These are phyloP conservation scores for Phellopilus nigrolimitatus DNA, from an alignment of 1,284 basidiomycete genomes.

Conservation along the genomic window DNA sequence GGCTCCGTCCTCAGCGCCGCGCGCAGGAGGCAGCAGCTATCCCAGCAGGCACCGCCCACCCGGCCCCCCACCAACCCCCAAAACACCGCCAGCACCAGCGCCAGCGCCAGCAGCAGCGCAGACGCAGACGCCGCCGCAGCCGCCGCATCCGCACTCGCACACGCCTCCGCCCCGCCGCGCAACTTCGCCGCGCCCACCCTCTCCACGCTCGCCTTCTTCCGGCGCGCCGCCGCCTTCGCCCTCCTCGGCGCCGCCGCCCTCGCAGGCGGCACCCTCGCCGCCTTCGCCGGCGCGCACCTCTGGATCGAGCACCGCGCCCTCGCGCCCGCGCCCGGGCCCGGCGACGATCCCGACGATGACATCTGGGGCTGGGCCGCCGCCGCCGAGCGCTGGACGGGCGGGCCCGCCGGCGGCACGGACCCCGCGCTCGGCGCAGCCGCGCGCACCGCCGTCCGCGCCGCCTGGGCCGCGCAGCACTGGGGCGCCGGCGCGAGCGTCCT, in stretches of 20 bases:
- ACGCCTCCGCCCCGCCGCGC: constrained; percentile 26
- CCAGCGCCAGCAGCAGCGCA: not conserved
- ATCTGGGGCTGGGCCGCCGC: constrained; percentile 75
- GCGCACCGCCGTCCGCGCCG: constrained; percentile 63
- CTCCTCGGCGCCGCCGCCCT: constrained; percentile 36
- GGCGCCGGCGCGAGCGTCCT: constrained; percentile 44
- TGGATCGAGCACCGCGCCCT: constrained; percentile 68
- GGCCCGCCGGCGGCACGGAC: constrained; percentile 67
- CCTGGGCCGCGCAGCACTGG: constrained; percentile 77
- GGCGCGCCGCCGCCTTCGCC: constrained; percentile 38
- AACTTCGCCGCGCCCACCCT: constrained; percentile 34
- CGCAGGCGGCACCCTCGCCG: constrained; percentile 36
- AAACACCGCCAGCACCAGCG: not conserved
- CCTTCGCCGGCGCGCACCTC: constrained; percentile 58
- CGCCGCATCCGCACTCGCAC: not conserved
- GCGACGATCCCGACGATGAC: constrained; percentile 48
- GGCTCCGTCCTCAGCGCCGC: not conserved
- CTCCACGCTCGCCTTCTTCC: constrained; percentile 34
- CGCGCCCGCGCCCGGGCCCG: constrained; percentile 38
- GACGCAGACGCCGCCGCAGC: not conserved
- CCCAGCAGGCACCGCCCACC: not conserved
- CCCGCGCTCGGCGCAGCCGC: constrained; percentile 61
- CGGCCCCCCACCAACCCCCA: not conserved
- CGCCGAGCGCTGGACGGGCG: constrained; percentile 71
- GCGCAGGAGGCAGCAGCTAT: not conserved